A percentile compares a stretch with the other conserved stretches of the same genome.
Conservation (phyloP, 2,329 filamentous ascomycete genomes). For the Fusarium brachygibbosum region DNA sequence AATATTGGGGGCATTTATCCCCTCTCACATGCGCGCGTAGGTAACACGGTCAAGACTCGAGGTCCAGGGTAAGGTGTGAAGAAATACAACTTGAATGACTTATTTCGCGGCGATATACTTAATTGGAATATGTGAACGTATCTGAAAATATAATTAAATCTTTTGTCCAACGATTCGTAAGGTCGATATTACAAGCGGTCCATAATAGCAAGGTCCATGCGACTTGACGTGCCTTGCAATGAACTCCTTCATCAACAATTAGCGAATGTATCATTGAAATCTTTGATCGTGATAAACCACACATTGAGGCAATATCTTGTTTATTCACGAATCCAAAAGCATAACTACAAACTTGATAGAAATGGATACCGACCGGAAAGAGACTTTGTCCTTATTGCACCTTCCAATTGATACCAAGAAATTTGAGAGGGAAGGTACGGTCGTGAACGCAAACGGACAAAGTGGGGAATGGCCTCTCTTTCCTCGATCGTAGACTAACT, state of each 20-base stretch:
- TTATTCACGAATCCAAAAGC: background rate
- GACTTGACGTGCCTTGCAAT: too few relatives aligned
- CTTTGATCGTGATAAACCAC: background rate
- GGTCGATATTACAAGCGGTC: background rate
- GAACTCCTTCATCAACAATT: too few relatives aligned
- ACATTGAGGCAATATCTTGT: background rate
- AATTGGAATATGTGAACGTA: background rate
- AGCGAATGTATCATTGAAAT: too few relatives aligned
- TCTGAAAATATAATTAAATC: background rate
- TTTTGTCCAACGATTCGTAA: background rate
- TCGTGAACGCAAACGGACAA: conserved; percentile 28
- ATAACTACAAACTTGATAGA: background rate
- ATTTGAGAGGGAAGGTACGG: conserved; percentile 3
- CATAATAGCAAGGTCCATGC: too few relatives aligned
- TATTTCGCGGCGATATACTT: background rate
- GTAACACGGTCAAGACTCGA: conserved; percentile 6
- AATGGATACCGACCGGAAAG: background rate
- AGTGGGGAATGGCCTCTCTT: conserved; percentile 19
- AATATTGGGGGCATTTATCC: conserved; percentile 11
- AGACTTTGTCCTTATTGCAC: background rate
- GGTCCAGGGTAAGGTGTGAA: conserved; percentile 12
- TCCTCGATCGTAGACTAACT: background rate
- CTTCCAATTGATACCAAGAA: background rate
- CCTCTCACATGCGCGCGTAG: conserved; percentile 5
- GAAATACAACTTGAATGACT: background rate